Conservation (phyloP, 441 rosid species). For the Gossypium gossypioides region DNA sequence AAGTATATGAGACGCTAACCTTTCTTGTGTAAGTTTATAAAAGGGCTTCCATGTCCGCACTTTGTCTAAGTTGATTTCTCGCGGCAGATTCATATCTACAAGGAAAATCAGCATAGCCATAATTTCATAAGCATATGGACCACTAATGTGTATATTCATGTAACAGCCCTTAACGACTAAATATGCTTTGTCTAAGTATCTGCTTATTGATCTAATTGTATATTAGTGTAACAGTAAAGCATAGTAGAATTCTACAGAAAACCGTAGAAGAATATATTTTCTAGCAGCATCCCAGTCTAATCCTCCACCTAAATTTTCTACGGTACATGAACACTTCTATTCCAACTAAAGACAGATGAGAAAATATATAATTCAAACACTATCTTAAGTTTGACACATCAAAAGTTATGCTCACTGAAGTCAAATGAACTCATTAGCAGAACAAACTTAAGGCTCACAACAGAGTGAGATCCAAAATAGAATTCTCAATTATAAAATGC, state of each 20-base stretch:
- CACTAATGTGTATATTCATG: neutral
- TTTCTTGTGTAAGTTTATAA: slow-evolving; percentile 46
- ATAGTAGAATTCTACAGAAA: neutral
- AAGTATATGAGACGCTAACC: slow-evolving; percentile 47
- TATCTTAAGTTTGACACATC: neutral
- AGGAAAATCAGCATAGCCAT: slow-evolving; percentile 17
- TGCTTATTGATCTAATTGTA: too few species aligned
- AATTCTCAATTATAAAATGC: neutral
- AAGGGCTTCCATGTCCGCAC: slow-evolving; percentile 91
- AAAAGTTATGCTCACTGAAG: neutral
- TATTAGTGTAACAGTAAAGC: neutral
- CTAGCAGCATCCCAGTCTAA: neutral
- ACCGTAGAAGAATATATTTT: neutral
- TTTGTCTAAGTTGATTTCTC: slow-evolving; percentile 89
- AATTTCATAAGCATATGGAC: neutral
- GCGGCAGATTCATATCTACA: slow-evolving; percentile 57
- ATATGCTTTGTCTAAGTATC: too few species aligned
- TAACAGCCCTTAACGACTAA: neutral
- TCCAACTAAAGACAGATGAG: neutral
- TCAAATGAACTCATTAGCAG: neutral
- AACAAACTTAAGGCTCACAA: neutral
- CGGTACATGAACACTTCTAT: neutral
- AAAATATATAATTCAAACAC: neutral
- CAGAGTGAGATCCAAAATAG: neutral
- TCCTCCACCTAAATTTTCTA: neutral